A percentile compares a stretch with the other conserved stretches of the same genome.
Evolutionary conservation across 2,329 filamentous ascomycete genomes (phyloP).

Genomic region (Aspergillus ochraceoroseus): DNA sequence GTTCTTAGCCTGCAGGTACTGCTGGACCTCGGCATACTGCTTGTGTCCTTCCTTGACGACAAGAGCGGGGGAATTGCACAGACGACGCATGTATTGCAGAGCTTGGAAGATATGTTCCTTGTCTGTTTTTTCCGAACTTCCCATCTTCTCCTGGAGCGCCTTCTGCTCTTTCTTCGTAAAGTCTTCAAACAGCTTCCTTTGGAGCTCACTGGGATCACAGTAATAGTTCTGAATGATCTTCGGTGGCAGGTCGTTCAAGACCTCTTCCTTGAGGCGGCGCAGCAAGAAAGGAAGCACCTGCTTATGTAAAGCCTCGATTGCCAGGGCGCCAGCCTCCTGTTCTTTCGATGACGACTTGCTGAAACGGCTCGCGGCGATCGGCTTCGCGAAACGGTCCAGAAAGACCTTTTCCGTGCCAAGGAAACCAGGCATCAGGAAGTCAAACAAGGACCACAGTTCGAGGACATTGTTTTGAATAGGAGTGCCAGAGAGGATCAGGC

Average conservation of each 20-base stretch:
- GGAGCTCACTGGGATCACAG: conserved; percentile 91
- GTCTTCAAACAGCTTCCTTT: conserved; percentile 92
- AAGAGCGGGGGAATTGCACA: conserved; percentile 94
- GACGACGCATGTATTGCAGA: conserved; percentile 97
- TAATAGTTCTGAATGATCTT: conserved; percentile 99
- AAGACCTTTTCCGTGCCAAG: conserved; percentile 96
- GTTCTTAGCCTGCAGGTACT: conserved; percentile 69
- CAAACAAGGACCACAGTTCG: conserved; percentile 95
- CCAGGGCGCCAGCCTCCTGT: conserved; percentile 91
- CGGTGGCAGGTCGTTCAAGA: conserved; percentile 88
- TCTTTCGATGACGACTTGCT: conserved; percentile 98
- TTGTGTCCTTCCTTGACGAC: conserved; percentile 93
- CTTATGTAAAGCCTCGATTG: conserved; percentile 97
- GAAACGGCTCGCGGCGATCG: conserved; percentile 88
- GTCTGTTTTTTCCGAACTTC: conserved; percentile 79
- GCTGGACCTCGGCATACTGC: conserved; percentile 82
- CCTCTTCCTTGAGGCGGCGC: conserved; percentile 93
- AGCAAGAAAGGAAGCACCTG: conserved; percentile 95
- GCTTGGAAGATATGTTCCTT: conserved; percentile 99
- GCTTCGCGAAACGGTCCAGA: conserved; percentile 88
- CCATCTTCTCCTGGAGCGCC: conserved; percentile 76
- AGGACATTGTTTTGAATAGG: conserved; percentile 98
- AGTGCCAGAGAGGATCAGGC: conserved; percentile 91
- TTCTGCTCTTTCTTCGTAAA: conserved; percentile 92
- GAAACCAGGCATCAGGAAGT: conserved; percentile 98